Evolutionary conservation across 192 early-diverging fungal genomes (phyloP), one percentile per base, ranked within the genome.

Genomic region (Coemansia guatemalensis): DNA sequence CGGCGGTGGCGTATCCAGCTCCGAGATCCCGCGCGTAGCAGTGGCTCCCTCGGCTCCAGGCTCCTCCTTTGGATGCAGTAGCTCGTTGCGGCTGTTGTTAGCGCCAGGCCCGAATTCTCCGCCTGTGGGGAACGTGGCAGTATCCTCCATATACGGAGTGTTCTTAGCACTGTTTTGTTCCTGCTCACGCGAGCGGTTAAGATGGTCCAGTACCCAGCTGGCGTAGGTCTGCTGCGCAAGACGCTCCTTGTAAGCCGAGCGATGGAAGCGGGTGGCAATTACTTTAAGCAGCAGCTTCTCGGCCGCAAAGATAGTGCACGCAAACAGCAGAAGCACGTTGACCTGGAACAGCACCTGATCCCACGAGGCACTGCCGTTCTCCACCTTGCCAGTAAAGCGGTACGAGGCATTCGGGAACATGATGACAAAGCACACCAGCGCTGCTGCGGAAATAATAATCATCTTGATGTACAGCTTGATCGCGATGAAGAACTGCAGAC

Each of bases 281-380:
- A 86, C 65, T 61, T 89, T 85, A 29, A 88, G 73, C 5, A 85
- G 51, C 9, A 88, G 72, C 67, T 89, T 89, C 53, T 89, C 88
- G 8, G 84, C 51, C 23, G 81, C 75, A 29, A 86, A 68, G 5
- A 88, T 68, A 0, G 68, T 64, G 52, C 75, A 80, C 5, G 73
- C 80, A 35, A 85, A 83, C 33, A 85, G 71, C 8, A 87, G 24
- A 0, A 81, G 59, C 4, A 69, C 70, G 41, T 85, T 83, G 68
- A 86, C 60, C 62, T 84, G 80, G 73, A 87, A 84, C 39, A 87
- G 25, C 41, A 82, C 74, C 25, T 77, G 64, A 60, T 75, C 78
- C 86, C 85, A 85, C 8, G 60, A 49, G 29, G 82, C 62, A 29
- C 53, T 57, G 44, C 64, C 65, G 14, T 61, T 54, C 49, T 70